These are phyloP conservation scores for Emmonsiellopsis sp. DNA, from an alignment of 2,329 filamentous ascomycete species.

Conservation along the genomic window DNA sequence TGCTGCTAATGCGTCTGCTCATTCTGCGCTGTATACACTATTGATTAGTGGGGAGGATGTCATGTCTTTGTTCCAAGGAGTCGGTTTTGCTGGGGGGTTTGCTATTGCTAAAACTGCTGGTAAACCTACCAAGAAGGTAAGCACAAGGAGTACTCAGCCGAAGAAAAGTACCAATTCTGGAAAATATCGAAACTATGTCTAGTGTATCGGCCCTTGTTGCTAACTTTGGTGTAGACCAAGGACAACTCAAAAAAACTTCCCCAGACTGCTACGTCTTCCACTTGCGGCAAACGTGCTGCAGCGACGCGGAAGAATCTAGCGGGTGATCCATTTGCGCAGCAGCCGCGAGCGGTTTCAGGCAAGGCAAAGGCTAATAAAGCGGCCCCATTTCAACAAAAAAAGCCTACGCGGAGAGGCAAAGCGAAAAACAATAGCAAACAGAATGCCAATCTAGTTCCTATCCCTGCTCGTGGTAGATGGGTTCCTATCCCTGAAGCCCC, in stretches of 20 bases:
- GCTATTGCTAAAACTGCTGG: not conserved
- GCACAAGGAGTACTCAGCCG: not conserved
- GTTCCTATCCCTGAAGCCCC: not conserved
- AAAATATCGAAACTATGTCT: no score
- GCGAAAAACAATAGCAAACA: not conserved
- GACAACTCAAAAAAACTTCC: no score
- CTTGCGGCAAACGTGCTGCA: no score
- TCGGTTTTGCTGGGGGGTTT: not conserved
- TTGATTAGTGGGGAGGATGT: not conserved
- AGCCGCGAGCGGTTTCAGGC: no score
- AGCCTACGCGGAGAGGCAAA: not conserved
- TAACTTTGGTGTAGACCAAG: no score
- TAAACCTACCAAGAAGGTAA: not conserved
- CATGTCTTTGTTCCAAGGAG: not conserved
- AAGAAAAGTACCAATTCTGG: no score
- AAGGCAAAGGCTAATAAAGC: no score
- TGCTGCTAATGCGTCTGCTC: conserved; percentile 22
- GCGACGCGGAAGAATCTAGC: no score
- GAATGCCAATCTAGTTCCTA: not conserved
- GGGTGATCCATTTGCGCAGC: no score
- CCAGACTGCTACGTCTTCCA: no score
- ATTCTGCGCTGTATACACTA: conserved; percentile 18
- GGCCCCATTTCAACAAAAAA: not conserved
- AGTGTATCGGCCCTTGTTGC: no score
- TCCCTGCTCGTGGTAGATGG: not conserved